Evolutionary conservation across 192 early-diverging fungal genomes (phyloP).

Genomic region (Chytriomyces hyalinus): DNA sequence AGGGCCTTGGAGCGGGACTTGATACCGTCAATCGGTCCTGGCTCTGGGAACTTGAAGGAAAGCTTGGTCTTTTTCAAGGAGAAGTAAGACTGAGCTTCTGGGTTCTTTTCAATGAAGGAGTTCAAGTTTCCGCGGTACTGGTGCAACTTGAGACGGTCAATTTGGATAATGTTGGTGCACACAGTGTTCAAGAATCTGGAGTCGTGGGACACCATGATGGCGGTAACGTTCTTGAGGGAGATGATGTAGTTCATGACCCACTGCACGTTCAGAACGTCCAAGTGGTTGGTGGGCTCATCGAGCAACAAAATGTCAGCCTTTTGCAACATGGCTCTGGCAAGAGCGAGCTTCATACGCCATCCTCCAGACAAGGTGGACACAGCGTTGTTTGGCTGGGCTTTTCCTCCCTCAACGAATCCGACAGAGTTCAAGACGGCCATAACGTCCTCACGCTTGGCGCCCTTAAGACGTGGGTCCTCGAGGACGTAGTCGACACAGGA

Average conservation of each 20-base stretch:
- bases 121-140: constrained; percentile 79
- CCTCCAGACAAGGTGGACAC: constrained; percentile 81
- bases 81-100: constrained; percentile 81
- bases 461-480: constrained; percentile 49
- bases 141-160: constrained; percentile 82
- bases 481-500: constrained; percentile 72
- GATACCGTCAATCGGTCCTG: constrained; percentile 76
- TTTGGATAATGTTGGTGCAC: constrained; percentile 85
- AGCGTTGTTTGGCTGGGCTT: constrained; percentile 52
- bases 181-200: constrained; percentile 80
- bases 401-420: constrained; percentile 72
- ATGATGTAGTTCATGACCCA: constrained; percentile 77
- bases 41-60: constrained; percentile 78
- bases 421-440: constrained; percentile 60
- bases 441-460: constrained; percentile 58
- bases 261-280: constrained; percentile 71
- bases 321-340: constrained; percentile 84
- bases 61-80: constrained; percentile 65
- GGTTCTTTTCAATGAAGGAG: constrained; percentile 77
- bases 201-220: constrained; percentile 88
- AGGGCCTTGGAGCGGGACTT: constrained; percentile 81
- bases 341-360: constrained; percentile 90
- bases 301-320: constrained; percentile 84
- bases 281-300: constrained; percentile 87
- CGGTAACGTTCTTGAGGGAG: constrained; percentile 74